Conservation (phyloP, 345 rosid species). For the Arabis hirsuta region DNA sequence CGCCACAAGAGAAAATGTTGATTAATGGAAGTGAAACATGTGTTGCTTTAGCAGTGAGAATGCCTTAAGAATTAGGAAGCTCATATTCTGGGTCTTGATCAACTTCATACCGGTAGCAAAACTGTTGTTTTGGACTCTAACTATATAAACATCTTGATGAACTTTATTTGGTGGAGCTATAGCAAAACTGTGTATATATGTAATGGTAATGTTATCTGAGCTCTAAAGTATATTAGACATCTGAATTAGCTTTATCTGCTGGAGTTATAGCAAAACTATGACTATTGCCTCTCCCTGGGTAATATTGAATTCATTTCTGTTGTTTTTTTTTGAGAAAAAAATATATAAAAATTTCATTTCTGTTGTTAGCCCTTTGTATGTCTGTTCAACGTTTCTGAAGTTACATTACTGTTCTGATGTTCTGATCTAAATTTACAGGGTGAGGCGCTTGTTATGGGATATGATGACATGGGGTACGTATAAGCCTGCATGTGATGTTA, state of each 20-base stretch:
- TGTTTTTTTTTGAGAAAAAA: too few species aligned
- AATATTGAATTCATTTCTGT: not conserved
- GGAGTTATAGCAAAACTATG: constrained; percentile 3
- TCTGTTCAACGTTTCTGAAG: constrained; percentile 12
- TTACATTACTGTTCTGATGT: constrained; percentile 18
- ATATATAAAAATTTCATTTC: too few species aligned
- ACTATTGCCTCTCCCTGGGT: not conserved
- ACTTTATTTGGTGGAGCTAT: not conserved
- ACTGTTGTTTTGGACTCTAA: not conserved
- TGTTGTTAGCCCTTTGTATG: not conserved
- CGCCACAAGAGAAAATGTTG: too few species aligned
- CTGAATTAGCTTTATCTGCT: constrained; percentile 7
- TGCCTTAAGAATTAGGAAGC: too few species aligned
- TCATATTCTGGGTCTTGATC: too few species aligned
- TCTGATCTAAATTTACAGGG: constrained; percentile 66
- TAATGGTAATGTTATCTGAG: not conserved
- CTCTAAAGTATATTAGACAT: not conserved
- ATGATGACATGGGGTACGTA: constrained; percentile 97
- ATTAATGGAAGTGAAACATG: too few species aligned
- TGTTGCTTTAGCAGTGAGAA: too few species aligned
- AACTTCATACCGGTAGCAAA: too few species aligned
- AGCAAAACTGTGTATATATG: not conserved
- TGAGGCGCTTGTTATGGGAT: constrained; percentile 98
- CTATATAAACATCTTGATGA: not conserved
- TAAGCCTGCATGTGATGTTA: constrained; percentile 10